These are phyloP conservation scores for Nasturtium officinale DNA, from an alignment of 345 rosid genomes.

Conservation along the genomic window DNA sequence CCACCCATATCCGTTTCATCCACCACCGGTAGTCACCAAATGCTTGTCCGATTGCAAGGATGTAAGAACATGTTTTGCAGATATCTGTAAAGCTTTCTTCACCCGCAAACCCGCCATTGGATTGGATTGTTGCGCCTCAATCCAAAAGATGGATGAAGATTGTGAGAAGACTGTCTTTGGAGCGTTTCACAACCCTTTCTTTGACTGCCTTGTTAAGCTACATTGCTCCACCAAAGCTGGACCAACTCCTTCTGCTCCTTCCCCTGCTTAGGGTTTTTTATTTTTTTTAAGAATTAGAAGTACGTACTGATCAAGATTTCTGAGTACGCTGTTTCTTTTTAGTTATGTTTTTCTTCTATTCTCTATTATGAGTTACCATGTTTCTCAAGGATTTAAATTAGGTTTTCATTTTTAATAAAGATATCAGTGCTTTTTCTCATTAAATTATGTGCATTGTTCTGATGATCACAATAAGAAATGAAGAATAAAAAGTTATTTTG, in stretches of 20 bases:
- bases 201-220: conserved; percentile 26
- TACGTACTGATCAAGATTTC: background rate
- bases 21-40: conserved; percentile 37
- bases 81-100: conserved; percentile 28
- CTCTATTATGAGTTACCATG: background rate
- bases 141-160: conserved; percentile 31
- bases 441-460: background rate
- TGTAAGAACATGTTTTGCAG: conserved; percentile 30
- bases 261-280: conserved; percentile 27
- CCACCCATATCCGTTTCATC: conserved; percentile 35
- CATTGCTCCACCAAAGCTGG: conserved; percentile 33
- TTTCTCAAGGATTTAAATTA: background rate
- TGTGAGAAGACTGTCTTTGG: conserved; percentile 43
- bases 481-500: background rate
- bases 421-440: background rate
- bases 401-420: conserved; percentile 8
- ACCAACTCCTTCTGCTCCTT: conserved; percentile 33
- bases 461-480: background rate
- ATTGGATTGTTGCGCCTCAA: conserved; percentile 29
- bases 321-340: background rate
- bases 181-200: conserved; percentile 37
- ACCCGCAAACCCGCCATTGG: conserved; percentile 30
- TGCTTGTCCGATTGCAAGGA: conserved; percentile 42
- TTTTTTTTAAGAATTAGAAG: background rate
- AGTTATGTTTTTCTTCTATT: background rate